Evolutionary conservation across 2,329 filamentous ascomycete genomes (phyloP).

Genomic region (Rhynchosporium graminicola): DNA sequence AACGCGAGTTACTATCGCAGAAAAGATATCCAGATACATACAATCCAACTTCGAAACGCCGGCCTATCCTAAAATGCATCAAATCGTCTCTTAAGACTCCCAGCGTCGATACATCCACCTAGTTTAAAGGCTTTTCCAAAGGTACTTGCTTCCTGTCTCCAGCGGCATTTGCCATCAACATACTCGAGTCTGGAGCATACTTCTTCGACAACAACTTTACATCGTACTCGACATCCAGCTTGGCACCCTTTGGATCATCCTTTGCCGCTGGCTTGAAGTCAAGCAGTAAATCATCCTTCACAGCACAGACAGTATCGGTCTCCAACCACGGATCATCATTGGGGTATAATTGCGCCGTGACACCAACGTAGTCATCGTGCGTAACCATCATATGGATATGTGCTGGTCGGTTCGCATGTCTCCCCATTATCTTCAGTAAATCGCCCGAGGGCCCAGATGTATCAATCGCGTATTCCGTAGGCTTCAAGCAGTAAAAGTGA

Average conservation of each 20-base stretch:
- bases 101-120: background rate
- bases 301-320: slow-evolving; percentile 55
- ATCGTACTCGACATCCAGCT: slow-evolving; percentile 21
- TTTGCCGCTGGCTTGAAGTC: slow-evolving; percentile 40
- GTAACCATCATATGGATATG: slow-evolving; percentile 61
- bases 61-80: slow-evolving; percentile 2
- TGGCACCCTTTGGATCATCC: slow-evolving; percentile 15
- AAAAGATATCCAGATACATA: no score
- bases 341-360: slow-evolving; percentile 80
- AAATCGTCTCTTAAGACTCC: background rate
- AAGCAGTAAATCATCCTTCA: slow-evolving; percentile 53
- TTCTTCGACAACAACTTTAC: slow-evolving; percentile 21
- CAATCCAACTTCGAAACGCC: background rate
- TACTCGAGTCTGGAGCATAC: slow-evolving; percentile 39
- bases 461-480: slow-evolving; percentile 45
- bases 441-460: slow-evolving; percentile 55
- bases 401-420: slow-evolving; percentile 58
- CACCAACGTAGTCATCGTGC: slow-evolving; percentile 61
- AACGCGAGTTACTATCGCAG: no score
- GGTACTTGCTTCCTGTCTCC: slow-evolving; percentile 16
- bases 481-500: slow-evolving; percentile 50
- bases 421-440: slow-evolving; percentile 55
- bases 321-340: slow-evolving; percentile 60
- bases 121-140: background rate
- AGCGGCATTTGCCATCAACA: slow-evolving; percentile 32